A percentile compares a stretch with the other conserved stretches of the same genome.
phyloP scores from a whole-genome alignment of 78 protist species.

The Trichosphaerium sp. region DNA sequence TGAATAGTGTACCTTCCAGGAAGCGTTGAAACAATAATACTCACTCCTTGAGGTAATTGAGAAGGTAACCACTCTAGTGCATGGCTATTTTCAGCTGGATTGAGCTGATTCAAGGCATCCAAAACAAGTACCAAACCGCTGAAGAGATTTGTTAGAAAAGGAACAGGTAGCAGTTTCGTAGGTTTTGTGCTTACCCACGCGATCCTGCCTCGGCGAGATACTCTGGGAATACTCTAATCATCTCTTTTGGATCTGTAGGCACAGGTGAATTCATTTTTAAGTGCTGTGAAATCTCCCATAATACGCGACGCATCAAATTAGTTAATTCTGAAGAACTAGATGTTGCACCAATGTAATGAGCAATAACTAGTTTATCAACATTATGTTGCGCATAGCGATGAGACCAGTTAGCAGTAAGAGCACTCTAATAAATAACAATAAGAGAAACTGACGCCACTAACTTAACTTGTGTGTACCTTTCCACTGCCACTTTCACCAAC shows the following conservation, averaged over 20 bases:
- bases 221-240: background rate
- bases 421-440: no score
- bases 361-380: background rate
- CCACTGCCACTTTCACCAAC: background rate
- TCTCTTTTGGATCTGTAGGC: background rate
- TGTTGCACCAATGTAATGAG: background rate
- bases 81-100: background rate
- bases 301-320: background rate
- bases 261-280: background rate
- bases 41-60: background rate
- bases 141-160: background rate
- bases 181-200: no score
- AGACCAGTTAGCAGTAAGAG: background rate
- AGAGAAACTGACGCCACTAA: no score
- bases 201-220: no score
- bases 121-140: background rate
- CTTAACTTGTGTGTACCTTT: no score
- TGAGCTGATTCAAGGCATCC: constrained; percentile 2
- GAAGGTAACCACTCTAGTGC: background rate
- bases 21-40: background rate
- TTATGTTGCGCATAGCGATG: background rate
- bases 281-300: background rate
- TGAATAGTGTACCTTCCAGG: background rate
- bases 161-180: no score
- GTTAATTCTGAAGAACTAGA: background rate